These are phyloP conservation scores for Mycogone perniciosa DNA, from an alignment of 2,329 filamentous ascomycete genomes.

Conservation along the genomic window DNA sequence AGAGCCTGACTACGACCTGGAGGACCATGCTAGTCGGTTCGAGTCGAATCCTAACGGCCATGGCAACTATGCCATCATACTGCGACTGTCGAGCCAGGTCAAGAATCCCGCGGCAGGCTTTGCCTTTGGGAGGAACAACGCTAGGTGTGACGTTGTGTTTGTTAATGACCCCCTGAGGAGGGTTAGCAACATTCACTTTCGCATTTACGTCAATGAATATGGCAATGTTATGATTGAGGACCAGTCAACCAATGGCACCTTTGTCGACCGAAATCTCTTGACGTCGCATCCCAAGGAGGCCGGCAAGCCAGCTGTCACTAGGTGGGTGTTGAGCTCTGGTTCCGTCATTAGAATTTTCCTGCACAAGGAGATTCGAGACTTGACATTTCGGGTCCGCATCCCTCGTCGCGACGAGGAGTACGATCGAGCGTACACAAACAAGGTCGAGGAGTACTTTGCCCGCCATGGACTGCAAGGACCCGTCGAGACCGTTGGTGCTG, in stretches of 20 bases:
- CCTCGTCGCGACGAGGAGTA: conserved; percentile 65
- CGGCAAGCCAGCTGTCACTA: conserved; percentile 26
- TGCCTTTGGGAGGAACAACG: conserved; percentile 72
- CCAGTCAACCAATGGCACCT: conserved; percentile 89
- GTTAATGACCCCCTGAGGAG: conserved; percentile 60
- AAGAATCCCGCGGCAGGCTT: conserved; percentile 69
- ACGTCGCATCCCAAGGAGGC: conserved; percentile 32
- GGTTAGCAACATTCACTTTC: conserved; percentile 93
- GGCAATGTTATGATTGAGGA: conserved; percentile 90
- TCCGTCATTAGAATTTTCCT: conserved; percentile 65
- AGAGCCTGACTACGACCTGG: conserved; percentile 43
- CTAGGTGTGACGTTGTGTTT: conserved; percentile 66
- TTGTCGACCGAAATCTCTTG: conserved; percentile 70
- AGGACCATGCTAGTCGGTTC: conserved; percentile 46
- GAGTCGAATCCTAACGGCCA: conserved; percentile 30
- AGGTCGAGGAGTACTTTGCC: conserved; percentile 61
- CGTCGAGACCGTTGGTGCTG: conserved; percentile 37
- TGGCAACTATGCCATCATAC: conserved; percentile 62
- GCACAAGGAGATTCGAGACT: conserved; percentile 46
- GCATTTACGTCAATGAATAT: conserved; percentile 82
- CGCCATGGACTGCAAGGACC: conserved; percentile 29
- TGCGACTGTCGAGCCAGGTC: conserved; percentile 69
- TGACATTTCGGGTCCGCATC: conserved; percentile 80
- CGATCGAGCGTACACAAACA: conserved; percentile 59
- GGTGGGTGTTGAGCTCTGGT: conserved; percentile 63